A percentile compares a stretch with the other conserved stretches of the same genome.
Evolutionary conservation across 495 filamentous ascomycete genomes (phyloP).

Genomic region (Penicillium lagena): DNA sequence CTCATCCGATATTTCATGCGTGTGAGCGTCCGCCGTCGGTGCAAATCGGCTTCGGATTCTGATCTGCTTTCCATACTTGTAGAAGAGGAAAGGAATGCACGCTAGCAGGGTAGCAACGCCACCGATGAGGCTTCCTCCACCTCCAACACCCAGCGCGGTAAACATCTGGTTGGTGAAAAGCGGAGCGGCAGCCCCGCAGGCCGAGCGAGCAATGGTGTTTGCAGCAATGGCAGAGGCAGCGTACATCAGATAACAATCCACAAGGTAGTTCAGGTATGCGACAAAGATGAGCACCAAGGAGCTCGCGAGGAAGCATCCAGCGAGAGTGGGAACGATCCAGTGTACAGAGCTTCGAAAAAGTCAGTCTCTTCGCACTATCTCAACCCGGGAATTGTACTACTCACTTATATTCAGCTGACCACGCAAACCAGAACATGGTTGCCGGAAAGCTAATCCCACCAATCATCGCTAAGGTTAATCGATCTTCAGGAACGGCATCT

Average conservation of each 20-base stretch:
- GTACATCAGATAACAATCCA: slow-evolving; percentile 23
- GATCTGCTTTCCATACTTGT: slow-evolving; percentile 42
- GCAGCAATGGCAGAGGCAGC: slow-evolving; percentile 24
- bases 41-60: slow-evolving; percentile 32
- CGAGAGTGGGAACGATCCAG: slow-evolving; percentile 43
- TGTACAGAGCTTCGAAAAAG: slow-evolving; percentile 20
- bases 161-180: slow-evolving; percentile 28
- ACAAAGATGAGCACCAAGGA: slow-evolving; percentile 33
- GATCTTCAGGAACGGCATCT: slow-evolving; percentile 37
- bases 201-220: slow-evolving; percentile 22
- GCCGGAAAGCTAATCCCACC: slow-evolving; percentile 48
- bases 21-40: slow-evolving; percentile 12
- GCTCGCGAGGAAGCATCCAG: slow-evolving; percentile 26
- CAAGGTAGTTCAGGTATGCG: slow-evolving; percentile 21
- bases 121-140: slow-evolving; percentile 41
- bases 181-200: slow-evolving; percentile 22
- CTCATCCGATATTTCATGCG: background rate
- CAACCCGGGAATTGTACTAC: slow-evolving; percentile 2
- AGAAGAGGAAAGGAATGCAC: slow-evolving; percentile 45
- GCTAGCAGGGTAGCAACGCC: slow-evolving; percentile 36
- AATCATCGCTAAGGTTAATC: slow-evolving; percentile 48
- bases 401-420: slow-evolving; percentile 38
- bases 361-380: slow-evolving; percentile 9
- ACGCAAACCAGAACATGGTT: slow-evolving; percentile 54
- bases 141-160: slow-evolving; percentile 44